These are phyloP conservation scores for Starmerella bombicola DNA, from an alignment of 805 yeast species.

Conservation along the genomic window DNA sequence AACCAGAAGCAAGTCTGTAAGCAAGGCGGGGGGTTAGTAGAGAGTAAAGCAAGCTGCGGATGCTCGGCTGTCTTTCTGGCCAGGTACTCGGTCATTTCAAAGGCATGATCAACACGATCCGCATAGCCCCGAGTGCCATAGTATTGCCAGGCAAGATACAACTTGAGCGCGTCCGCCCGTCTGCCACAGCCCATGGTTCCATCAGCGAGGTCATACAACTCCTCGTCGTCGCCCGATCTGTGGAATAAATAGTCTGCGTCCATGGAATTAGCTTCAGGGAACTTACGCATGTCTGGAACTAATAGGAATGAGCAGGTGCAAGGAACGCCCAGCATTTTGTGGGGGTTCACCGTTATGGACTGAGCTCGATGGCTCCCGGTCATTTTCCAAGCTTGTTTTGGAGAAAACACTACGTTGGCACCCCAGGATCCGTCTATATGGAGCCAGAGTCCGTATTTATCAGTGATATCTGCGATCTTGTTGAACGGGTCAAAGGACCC, in stretches of 20 bases:
- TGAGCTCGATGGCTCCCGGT: constrained; percentile 55
- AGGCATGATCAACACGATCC: constrained; percentile 61
- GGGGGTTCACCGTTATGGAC: constrained; percentile 72
- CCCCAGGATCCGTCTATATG: constrained; percentile 92
- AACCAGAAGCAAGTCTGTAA: constrained; percentile 75
- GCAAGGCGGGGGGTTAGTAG: constrained; percentile 55
- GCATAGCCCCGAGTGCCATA: constrained; percentile 59
- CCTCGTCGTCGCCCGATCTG: constrained; percentile 35
- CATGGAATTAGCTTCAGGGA: constrained; percentile 62
- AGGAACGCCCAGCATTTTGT: constrained; percentile 82
- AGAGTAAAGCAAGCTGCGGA: constrained; percentile 44
- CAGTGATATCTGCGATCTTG: constrained; percentile 43
- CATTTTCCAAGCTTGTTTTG: constrained; percentile 34
- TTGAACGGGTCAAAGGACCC: constrained; percentile 67
- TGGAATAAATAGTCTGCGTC: constrained; percentile 76
- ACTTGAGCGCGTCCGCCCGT: constrained; percentile 66
- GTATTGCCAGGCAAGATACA: constrained; percentile 70
- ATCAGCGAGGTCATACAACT: constrained; percentile 63
- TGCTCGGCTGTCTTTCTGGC: constrained; percentile 33
- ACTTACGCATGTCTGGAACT: constrained; percentile 51
- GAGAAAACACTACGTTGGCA: constrained; percentile 64
- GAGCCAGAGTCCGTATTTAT: constrained; percentile 51
- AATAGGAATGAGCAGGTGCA: constrained; percentile 53
- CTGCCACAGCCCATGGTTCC: constrained; percentile 92
- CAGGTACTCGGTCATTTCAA: constrained; percentile 49